These are phyloP conservation scores for Spizellomyces sp. DNA, from an alignment of 192 early-diverging fungal genomes.

Conservation along the genomic window DNA sequence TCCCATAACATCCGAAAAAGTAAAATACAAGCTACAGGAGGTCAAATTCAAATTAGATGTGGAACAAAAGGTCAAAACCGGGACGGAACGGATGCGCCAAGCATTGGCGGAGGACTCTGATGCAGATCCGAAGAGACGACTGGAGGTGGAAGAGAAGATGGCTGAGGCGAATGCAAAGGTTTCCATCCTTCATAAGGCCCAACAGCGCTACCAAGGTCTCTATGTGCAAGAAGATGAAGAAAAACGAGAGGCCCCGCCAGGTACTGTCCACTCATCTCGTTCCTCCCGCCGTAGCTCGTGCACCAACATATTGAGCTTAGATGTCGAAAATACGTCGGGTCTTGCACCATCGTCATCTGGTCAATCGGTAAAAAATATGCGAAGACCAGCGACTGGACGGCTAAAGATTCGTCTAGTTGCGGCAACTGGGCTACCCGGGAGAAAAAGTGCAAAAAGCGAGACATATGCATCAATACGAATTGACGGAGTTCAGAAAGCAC, in stretches of 20 bases:
- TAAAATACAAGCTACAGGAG: conserved; percentile 78
- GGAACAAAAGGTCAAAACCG: conserved; percentile 89
- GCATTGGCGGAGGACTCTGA: conserved; percentile 27
- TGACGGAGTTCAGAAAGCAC: conserved; percentile 78
- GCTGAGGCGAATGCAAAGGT: conserved; percentile 53
- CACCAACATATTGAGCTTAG: no score
- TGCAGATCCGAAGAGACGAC: conserved; percentile 39
- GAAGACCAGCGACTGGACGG: conserved; percentile 39
- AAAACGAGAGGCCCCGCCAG: background rate
- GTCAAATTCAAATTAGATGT: conserved; percentile 90
- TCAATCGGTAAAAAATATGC: conserved; percentile 14
- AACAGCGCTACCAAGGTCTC: conserved; percentile 85
- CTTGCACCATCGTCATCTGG: no score
- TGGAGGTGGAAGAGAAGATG: conserved; percentile 49
- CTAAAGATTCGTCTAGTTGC: conserved; percentile 41
- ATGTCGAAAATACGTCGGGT: no score
- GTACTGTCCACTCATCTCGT: no score
- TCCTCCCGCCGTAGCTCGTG: no score
- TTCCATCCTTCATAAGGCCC: conserved; percentile 41
- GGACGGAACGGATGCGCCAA: conserved; percentile 69
- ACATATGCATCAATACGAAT: conserved; percentile 79
- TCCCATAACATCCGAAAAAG: conserved; percentile 51
- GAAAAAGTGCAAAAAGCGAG: conserved; percentile 60
- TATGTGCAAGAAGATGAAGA: conserved; percentile 74
- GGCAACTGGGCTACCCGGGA: conserved; percentile 47